These are phyloP conservation scores for Eimeria tenella DNA, from an alignment of 169 alveolate genomes.

Conservation along the genomic window DNA sequence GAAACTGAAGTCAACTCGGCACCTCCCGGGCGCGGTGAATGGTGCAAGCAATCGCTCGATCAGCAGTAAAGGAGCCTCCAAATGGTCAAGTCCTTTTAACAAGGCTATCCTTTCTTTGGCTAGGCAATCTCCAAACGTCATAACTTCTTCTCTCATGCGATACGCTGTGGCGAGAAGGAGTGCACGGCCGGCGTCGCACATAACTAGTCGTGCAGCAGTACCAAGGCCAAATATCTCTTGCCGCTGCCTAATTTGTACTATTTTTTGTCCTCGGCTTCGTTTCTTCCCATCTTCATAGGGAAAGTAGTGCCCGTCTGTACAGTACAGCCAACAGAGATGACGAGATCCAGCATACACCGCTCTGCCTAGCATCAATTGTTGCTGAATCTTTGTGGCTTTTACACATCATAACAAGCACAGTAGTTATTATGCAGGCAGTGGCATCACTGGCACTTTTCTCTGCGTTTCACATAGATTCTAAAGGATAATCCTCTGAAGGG, in stretches of 20 bases:
- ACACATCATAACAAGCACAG: neutral
- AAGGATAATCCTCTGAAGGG: no score
- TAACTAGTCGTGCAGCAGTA: slow-evolving; percentile 60
- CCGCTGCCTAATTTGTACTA: slow-evolving; percentile 52
- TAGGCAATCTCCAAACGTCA: slow-evolving; percentile 60
- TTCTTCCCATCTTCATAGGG: slow-evolving; percentile 71
- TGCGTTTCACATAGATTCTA: no score
- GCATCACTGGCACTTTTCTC: no score
- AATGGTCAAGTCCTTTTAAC: slow-evolving; percentile 58
- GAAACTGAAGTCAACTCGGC: slow-evolving; percentile 56
- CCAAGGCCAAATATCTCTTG: slow-evolving; percentile 60
- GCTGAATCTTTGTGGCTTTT: neutral
- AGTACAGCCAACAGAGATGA: neutral
- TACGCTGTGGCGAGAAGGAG: slow-evolving; percentile 64
- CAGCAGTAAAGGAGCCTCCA: slow-evolving; percentile 61
- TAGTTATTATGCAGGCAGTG: no score
- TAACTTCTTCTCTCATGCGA: slow-evolving; percentile 70
- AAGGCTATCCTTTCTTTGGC: slow-evolving; percentile 70
- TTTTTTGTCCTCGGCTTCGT: slow-evolving; percentile 55
- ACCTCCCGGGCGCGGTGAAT: slow-evolving; percentile 16
- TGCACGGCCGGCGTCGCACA: slow-evolving; percentile 62
- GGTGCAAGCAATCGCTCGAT: slow-evolving; percentile 68
- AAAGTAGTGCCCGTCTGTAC: slow-evolving; percentile 61
- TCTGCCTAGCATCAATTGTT: neutral
- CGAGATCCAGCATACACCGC: neutral